Evolutionary conservation across 2,329 filamentous ascomycete genomes (phyloP), one percentile per base, ranked within the genome.

Genomic region (Talaromyces sp.): DNA sequence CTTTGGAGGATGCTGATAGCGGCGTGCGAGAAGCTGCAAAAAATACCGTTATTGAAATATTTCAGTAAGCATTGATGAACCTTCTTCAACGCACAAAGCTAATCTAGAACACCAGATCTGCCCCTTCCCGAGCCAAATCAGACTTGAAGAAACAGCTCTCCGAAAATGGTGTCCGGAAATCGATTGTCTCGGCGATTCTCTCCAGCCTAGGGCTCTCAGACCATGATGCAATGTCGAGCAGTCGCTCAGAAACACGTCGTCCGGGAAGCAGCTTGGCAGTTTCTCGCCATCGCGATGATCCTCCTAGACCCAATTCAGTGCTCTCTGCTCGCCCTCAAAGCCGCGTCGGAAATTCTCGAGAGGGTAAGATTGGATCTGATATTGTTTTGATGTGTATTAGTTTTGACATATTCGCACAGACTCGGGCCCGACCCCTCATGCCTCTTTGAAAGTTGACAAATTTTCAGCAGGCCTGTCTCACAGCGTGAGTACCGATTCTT

Each of bases 1-100:
- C 95, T 66, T 83, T 97, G 49, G 93, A 97, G 76, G 93, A 97
- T 74, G 90, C 92, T 10, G 93, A 96, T 73, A 89, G 90, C 56
- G 88, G 87, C 75, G 92, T 97, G 65, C 87, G 93, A 73, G 92
- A 96, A 70, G 84, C 85, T 42, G 92, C 93, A 64, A 96, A 95
- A 78, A 81, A 81, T 60, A 89, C 91, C 1, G 88, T 97, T 55
- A 90, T 97, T 63, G 90, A 95, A 65, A 83, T 98, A 33, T 97
- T 97, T 77, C 85, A 83, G 89, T 92, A 78, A 63, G 81, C 69
- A 33, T 25, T 28, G 3, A 36, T 56, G 27, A 28, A 11, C 39
- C 17, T 8, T 39, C 19, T 56, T 25, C 22, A 30, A 19, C 13
- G 8, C 13, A 11, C 25, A n/a, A 28, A 8, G 19, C 54, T 56